Percentiles rank a stretch among this genome's conserved stretches.
Evolutionary conservation across 371 early-diverging fungal genomes (phyloP).

Genomic region (Mucor indicus): DNA sequence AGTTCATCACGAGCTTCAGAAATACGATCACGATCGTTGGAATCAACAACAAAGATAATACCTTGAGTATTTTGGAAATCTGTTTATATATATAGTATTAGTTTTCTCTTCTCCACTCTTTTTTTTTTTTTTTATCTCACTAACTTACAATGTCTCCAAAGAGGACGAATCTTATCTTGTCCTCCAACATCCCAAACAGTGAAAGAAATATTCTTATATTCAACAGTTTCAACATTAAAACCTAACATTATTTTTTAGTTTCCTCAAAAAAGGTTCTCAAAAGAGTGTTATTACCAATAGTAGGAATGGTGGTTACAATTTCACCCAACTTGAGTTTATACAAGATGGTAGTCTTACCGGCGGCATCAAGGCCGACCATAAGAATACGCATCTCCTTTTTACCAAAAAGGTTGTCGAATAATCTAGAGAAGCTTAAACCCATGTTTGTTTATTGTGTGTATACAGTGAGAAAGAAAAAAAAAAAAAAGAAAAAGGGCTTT

Average conservation of each 20-base stretch:
- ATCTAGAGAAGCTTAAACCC: conserved; percentile 49
- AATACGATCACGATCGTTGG: conserved; percentile 89
- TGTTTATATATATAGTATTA: conserved; percentile 6
- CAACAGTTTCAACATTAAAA: conserved; percentile 92
- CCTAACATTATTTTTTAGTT: conserved; percentile 38
- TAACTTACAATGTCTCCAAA: conserved; percentile 54
- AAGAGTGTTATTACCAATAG: conserved; percentile 45
- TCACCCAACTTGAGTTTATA: conserved; percentile 86
- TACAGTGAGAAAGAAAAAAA: too few relatives aligned
- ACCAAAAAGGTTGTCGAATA: conserved; percentile 58
- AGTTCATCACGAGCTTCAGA: conserved; percentile 87
- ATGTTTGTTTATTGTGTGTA: conserved; percentile 19
- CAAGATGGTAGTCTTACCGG: conserved; percentile 99
- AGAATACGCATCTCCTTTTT: conserved; percentile 95
- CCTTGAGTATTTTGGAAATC: conserved; percentile 95
- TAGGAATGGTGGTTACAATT: conserved; percentile 96
- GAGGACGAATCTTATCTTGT: conserved; percentile 60
- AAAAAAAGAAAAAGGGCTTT: background rate
- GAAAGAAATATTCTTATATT: conserved; percentile 97
- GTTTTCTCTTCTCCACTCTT: background rate
- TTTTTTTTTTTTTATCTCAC: too few relatives aligned
- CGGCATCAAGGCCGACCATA: conserved; percentile 96
- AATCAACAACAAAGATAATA: conserved; percentile 96
- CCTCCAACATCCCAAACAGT: conserved; percentile 96
- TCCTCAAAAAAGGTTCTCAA: background rate